These are phyloP conservation scores for Macaranga tanarius DNA, from an alignment of 441 rosid genomes.

Conservation along the genomic window DNA sequence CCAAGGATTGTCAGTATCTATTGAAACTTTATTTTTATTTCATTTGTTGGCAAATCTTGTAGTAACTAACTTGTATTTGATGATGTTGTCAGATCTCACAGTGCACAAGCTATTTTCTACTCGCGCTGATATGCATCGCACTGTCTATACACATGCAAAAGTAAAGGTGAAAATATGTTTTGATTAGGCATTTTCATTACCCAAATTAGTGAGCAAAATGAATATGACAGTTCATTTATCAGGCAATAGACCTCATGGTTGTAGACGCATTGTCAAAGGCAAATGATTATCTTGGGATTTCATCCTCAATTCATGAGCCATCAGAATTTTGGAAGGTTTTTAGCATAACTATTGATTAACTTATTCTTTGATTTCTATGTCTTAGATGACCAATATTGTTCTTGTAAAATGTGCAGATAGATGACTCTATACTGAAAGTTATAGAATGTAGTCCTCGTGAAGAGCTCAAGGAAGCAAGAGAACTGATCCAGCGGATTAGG, in stretches of 20 bases:
- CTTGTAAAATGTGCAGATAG: conserved; percentile 43
- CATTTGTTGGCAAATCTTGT: neutral
- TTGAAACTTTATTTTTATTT: conserved; percentile 15
- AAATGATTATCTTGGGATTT: conserved; percentile 40
- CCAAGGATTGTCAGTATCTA: conserved; percentile 64
- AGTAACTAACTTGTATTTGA: conserved; percentile 21
- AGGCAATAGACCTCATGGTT: conserved; percentile 72
- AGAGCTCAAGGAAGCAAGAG: conserved; percentile 63
- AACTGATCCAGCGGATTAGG: conserved; percentile 50
- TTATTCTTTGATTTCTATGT: conserved; percentile 3
- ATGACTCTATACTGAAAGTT: conserved; percentile 52
- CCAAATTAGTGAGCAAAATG: conserved; percentile 1
- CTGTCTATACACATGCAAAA: conserved; percentile 70
- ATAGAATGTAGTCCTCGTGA: conserved; percentile 43
- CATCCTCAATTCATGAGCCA: conserved; percentile 45
- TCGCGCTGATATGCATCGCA: conserved; percentile 73
- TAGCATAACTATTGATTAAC: conserved; percentile 15
- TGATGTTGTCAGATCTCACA: conserved; percentile 50
- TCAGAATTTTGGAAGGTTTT: conserved; percentile 56
- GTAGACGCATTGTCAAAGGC: conserved; percentile 59
- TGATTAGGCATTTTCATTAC: neutral
- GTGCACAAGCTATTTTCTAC: conserved; percentile 58
- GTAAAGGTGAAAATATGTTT: conserved; percentile 49
- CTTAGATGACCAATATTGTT: conserved; percentile 6
- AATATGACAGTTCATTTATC: conserved; percentile 25